Percentiles rank a stretch among this genome's conserved stretches.
Evolutionary conservation across 257 asterid species (phyloP).

Genomic region (Mitragyna speciosa): DNA sequence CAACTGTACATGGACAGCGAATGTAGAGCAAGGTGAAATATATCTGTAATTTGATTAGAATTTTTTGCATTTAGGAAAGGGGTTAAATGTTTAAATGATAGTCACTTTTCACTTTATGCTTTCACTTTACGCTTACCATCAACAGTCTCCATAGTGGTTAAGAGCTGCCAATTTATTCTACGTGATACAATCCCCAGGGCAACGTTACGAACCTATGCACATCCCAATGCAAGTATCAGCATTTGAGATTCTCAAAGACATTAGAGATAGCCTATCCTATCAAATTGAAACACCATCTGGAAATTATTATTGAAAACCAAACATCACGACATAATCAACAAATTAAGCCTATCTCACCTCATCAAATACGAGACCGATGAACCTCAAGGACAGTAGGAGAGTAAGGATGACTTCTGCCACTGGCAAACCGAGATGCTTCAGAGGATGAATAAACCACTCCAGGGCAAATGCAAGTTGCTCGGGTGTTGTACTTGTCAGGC

Average conservation of each 20-base stretch:
- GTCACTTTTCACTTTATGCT: background rate
- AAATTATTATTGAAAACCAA: background rate
- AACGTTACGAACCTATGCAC: conserved; percentile 78
- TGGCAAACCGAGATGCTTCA: conserved; percentile 65
- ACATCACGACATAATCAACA: background rate
- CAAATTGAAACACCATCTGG: background rate
- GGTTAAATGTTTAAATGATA: background rate
- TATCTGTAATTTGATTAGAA: background rate
- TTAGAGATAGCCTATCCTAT: background rate
- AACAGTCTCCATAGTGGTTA: conserved; percentile 78
- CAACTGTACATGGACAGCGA: no score
- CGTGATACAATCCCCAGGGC: conserved; percentile 94
- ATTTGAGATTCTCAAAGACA: background rate
- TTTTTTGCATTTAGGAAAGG: background rate
- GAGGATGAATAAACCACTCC: conserved; percentile 85
- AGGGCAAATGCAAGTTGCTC: conserved; percentile 96
- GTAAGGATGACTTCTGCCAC: conserved; percentile 93
- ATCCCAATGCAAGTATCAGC: conserved; percentile 1
- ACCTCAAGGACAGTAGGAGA: conserved; percentile 79
- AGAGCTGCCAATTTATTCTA: conserved; percentile 82
- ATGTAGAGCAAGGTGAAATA: background rate
- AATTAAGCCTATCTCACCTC: conserved; percentile 53
- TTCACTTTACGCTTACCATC: conserved; percentile 53
- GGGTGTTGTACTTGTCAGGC: conserved; percentile 84
- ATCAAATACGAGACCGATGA: conserved; percentile 88